A percentile compares a stretch with the other conserved stretches of the same genome.
Conservation (phyloP, 345 rosid species). For the Eucalyptus melliodora region DNA sequence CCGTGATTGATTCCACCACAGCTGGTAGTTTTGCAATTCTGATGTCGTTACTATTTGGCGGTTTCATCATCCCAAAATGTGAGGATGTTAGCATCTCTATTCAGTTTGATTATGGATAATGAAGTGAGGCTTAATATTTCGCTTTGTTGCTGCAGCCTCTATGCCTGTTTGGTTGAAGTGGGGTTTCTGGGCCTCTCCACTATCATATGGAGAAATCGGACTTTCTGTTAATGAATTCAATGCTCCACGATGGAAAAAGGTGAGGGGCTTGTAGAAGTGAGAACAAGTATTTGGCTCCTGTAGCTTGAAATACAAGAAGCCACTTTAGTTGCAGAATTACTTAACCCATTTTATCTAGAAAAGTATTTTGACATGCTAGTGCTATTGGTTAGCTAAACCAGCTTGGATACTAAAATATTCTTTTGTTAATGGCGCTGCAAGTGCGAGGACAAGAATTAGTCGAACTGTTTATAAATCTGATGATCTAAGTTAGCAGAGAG, state of each 20-base stretch:
- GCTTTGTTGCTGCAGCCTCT: conserved; percentile 26
- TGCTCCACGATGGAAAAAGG: conserved; percentile 76
- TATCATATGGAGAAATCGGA: conserved; percentile 61
- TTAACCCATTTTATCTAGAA: not conserved
- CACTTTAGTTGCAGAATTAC: not conserved
- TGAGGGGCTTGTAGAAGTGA: not conserved
- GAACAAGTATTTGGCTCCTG: not conserved
- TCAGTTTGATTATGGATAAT: not conserved
- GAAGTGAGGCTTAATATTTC: not conserved
- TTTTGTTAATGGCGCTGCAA: not conserved
- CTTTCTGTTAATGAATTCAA: conserved; percentile 56
- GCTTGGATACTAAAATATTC: not conserved
- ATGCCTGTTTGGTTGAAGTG: conserved; percentile 74
- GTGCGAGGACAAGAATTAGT: not conserved
- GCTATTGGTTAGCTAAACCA: not conserved
- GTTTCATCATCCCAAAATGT: conserved; percentile 56
- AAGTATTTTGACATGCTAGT: not conserved
- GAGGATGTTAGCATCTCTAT: not conserved
- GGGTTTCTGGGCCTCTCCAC: conserved; percentile 72
- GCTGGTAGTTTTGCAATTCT: conserved; percentile 35
- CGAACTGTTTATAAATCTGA: not conserved
- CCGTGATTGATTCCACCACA: conserved; percentile 28
- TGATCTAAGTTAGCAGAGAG: not conserved
- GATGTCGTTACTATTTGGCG: conserved; percentile 32
- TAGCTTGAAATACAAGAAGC: not conserved